Base-by-base conservation (phyloP, 164 flowering plant genomes). In the Dillenia turbinata region DNA sequence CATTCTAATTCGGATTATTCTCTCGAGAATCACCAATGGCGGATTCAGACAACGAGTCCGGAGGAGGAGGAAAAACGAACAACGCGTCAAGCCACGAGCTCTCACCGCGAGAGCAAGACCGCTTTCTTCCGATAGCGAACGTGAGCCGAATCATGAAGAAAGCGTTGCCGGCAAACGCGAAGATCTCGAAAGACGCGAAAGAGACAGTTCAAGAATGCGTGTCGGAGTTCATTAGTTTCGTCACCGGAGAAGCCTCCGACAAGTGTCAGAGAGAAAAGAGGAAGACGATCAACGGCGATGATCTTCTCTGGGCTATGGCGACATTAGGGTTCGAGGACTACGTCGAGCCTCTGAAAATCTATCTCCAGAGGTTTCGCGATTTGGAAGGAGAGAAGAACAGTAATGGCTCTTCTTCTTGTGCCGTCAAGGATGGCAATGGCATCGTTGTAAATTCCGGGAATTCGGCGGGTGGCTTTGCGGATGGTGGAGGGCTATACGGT, bases 201-300 rank as follows among this genome's bases (percentile, higher is more conserved):
- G 87, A 83, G 61, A 83, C 87, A 2, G 87, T 83, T 11, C 87
- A 83, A 56, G 87, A 83, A 68, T 83, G 87, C 65, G 87, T 83
- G 17, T 81, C 85, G 16, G 87, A 83, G 83, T 83, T 80, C 77
- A 83, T 83, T 14, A 83, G 87, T 68, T 83, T 83, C 70, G 68
- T 83, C 54, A 83, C 87, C 11, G 87, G 87, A 0, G 87, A 83
- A 57, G 87, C 87, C 2, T 78, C 83, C 0, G 87, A 83, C 51
- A 83, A 83, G 77, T 83, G 87, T 52, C 87, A 83, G 67, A 71
- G 79, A 47, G 87, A 83, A 76, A 83, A 81, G 69, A 22, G 87
- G 22, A 83, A 83, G 76, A 83, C 85, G 33, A 83, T 83, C 77
- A 81, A 83, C 63, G 87, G 87, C 17, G 87, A 83, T 52, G 87